Base-by-base conservation (phyloP, 768 basidiomycete species). In the Boletales sp. region DNA sequence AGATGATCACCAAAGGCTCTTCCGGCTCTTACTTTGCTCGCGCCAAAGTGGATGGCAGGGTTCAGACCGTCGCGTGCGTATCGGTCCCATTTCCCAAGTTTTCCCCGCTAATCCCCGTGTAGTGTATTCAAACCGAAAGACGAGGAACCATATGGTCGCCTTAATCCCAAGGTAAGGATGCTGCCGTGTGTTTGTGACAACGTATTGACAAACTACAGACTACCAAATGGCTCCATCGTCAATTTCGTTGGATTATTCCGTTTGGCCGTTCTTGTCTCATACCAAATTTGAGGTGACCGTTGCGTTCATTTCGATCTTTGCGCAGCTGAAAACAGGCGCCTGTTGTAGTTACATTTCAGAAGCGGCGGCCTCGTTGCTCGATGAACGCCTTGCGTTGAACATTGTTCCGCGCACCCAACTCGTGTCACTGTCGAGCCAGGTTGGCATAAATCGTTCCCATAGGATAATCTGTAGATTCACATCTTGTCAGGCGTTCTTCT, bases 81-180 rank as follows among this genome's bases (percentile, higher is more conserved):
- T 18, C 12, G 30, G 19, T 19, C 34, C 11, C 21, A 11, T 14
- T 15, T 47, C 19, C 10, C 42, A 8, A 31, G 42, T 24, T n/a
- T 15, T 2, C 27, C 29, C 44, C 13, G 36, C 36, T 44, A 48
- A 68, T 19, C 36, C 6, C 38, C 30, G 8, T 2, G 9, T 34
- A 93, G 87, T 6, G 88, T 94, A 4, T 94, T 95, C 69, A 94
- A 94, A 65, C 92, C 92, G 2, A 92, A 93, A 65, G 87, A 90
- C 51, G 88, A 90, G 63, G 90, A 93, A 58, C 91, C 91, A 1
- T 94, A 94, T 63, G 91, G 91, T 21, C 75, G 82, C 36, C 74
- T 93, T 17, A 94, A 94, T 65, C 91, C 91, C 1, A 94, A 94
- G 77, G 86, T 82, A 43, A 42, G 64, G 41, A 8, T 37, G 12